Conservation (phyloP, 331 rosid genomes). For the Cydonia oblonga region DNA sequence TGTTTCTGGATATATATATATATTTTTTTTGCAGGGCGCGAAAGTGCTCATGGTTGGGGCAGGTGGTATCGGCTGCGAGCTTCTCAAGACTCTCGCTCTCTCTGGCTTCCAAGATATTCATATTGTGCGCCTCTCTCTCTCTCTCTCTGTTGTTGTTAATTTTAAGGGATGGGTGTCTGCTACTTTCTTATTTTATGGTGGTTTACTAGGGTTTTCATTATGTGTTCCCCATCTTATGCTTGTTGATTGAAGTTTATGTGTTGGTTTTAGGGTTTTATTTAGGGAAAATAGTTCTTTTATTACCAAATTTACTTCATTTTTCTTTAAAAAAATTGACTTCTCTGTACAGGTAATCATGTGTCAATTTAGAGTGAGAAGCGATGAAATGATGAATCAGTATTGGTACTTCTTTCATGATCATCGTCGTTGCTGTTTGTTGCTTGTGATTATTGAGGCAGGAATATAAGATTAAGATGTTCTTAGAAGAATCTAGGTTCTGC, state of each 20-base stretch:
- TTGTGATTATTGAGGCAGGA: no score
- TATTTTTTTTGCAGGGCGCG: slow-evolving; percentile 47
- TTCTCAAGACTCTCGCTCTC: slow-evolving; percentile 90
- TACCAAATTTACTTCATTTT: not conserved
- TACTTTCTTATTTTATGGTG: slow-evolving; percentile 8
- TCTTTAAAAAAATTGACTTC: not conserved
- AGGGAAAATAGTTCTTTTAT: not conserved
- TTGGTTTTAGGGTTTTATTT: not conserved
- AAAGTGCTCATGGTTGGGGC: slow-evolving; percentile 99
- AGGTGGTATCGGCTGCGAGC: slow-evolving; percentile 99
- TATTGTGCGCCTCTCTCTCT: slow-evolving; percentile 41
- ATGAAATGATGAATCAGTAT: not conserved
- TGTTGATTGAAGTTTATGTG: not conserved
- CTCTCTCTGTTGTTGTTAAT: not conserved
- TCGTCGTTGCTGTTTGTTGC: no score
- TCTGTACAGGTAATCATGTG: not conserved
- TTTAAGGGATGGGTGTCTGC: slow-evolving; percentile 3
- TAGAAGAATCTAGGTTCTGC: not conserved
- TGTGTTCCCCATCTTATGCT: not conserved
- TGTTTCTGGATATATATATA: not conserved
- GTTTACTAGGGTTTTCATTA: slow-evolving; percentile 7
- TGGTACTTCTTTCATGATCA: not conserved
- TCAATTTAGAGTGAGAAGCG: not conserved
- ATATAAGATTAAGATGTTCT: no score
- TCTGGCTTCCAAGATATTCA: slow-evolving; percentile 91